These are phyloP conservation scores for Pseudopyrenochaeta lycopersici DNA, from an alignment of 2,329 filamentous ascomycete genomes.

Conservation along the genomic window DNA sequence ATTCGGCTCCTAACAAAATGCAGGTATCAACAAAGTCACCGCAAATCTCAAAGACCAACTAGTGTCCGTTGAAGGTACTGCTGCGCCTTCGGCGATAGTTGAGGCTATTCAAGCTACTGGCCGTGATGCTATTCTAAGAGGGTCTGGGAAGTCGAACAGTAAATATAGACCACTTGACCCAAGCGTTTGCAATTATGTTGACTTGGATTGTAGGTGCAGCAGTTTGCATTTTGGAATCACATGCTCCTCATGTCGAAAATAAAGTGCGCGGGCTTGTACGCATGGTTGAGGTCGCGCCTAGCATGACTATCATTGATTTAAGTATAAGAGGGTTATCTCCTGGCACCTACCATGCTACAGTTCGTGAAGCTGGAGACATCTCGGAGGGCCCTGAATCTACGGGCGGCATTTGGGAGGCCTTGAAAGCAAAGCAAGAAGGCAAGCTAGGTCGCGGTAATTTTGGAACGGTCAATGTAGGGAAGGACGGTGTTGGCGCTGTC, in stretches of 20 bases:
- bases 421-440: conserved; percentile 55
- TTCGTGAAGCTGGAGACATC: conserved; percentile 88
- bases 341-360: conserved; percentile 83
- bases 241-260: conserved; percentile 67
- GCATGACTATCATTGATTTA: conserved; percentile 84
- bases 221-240: conserved; percentile 95
- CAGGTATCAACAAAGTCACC: conserved; percentile 83
- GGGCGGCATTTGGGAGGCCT: conserved; percentile 79
- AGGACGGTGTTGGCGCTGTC: conserved; percentile 77
- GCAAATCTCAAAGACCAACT: conserved; percentile 84
- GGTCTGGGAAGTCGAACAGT: conserved; percentile 87
- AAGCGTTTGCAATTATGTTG: conserved; percentile 1
- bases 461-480: conserved; percentile 77
- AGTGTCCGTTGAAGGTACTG: conserved; percentile 86
- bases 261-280: conserved; percentile 86
- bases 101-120: conserved; percentile 88
- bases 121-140: conserved; percentile 91
- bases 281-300: conserved; percentile 88
- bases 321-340: conserved; percentile 83
- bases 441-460: conserved; percentile 69
- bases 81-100: conserved; percentile 88
- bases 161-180: conserved; percentile 50
- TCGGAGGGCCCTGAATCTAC: conserved; percentile 83
- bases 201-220: conserved; percentile 68
- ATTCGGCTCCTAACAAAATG: conserved; percentile 28